Conservation (phyloP, 2,329 filamentous ascomycete genomes). For the Ceratocystis colombiana region DNA sequence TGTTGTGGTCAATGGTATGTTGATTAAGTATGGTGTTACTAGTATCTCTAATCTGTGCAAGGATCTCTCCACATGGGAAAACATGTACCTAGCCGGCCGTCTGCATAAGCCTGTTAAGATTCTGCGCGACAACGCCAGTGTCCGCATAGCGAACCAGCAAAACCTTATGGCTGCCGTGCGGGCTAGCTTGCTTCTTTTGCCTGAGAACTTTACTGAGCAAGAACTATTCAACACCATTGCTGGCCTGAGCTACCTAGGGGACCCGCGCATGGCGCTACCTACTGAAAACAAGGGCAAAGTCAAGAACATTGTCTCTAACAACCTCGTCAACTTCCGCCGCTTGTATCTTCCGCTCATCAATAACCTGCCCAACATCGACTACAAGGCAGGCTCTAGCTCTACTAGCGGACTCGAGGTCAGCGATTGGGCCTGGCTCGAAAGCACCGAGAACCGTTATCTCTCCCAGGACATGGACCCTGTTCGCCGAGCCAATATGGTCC, state of each 20-base stretch:
- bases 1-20: slow-evolving; percentile 82
- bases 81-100: slow-evolving; percentile 88
- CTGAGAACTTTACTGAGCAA: slow-evolving; percentile 71
- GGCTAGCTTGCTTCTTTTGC: slow-evolving; percentile 77
- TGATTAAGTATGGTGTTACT: slow-evolving; percentile 97
- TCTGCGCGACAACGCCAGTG: slow-evolving; percentile 80
- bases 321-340: slow-evolving; percentile 81
- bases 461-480: slow-evolving; percentile 87
- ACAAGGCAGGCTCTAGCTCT: slow-evolving; percentile 45
- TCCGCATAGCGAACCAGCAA: slow-evolving; percentile 89
- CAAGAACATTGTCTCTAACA: slow-evolving; percentile 83
- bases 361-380: slow-evolving; percentile 78
- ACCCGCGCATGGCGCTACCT: slow-evolving; percentile 86
- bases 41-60: slow-evolving; percentile 80
- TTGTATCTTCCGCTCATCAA: slow-evolving; percentile 84
- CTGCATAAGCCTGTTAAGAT: slow-evolving; percentile 98
- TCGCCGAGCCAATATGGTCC: slow-evolving; percentile 91
- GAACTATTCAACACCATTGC: slow-evolving; percentile 87
- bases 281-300: slow-evolving; percentile 91
- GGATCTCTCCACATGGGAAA: slow-evolving; percentile 86
- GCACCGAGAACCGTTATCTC: slow-evolving; percentile 54
- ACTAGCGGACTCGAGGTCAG: slow-evolving; percentile 54
- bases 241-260: slow-evolving; percentile 85
- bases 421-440: slow-evolving; percentile 36
- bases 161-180: slow-evolving; percentile 88